Conservation (phyloP, 1,284 basidiomycete genomes). For the Trametes polyzona region DNA sequence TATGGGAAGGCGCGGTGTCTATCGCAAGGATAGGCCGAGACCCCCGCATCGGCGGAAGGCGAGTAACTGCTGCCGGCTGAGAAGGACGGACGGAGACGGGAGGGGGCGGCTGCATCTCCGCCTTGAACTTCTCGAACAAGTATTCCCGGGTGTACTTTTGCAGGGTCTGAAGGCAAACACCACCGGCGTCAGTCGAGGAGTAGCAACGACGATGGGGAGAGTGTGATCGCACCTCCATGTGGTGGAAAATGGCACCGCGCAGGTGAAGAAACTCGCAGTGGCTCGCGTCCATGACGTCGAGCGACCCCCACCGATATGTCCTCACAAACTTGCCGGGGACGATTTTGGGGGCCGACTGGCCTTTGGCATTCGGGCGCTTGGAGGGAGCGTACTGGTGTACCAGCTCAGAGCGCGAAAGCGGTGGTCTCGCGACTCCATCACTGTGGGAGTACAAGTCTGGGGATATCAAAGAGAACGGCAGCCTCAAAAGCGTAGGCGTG, state of each 20-base stretch:
- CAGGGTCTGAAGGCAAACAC: conserved; percentile 55
- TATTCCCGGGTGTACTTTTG: conserved; percentile 84
- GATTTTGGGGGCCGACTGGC: conserved; percentile 46
- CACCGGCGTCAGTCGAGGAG: conserved; percentile 15
- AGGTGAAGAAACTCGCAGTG: conserved; percentile 81
- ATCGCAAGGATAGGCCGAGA: conserved; percentile 72
- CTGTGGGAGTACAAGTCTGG: conserved; percentile 80
- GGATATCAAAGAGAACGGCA: conserved; percentile 80
- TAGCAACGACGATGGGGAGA: conserved; percentile 13
- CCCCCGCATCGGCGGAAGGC: conserved; percentile 47
- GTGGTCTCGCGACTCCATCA: conserved; percentile 65
- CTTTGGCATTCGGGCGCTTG: conserved; percentile 39
- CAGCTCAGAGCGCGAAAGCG: conserved; percentile 65
- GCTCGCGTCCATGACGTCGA: conserved; percentile 75
- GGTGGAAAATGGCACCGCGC: conserved; percentile 76
- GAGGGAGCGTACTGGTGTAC: conserved; percentile 70
- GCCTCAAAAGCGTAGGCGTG: conserved; percentile 57
- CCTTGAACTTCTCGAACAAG: conserved; percentile 76
- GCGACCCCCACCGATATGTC: conserved; percentile 76
- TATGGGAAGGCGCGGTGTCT: conserved; percentile 61
- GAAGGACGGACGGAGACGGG: conserved; percentile 41
- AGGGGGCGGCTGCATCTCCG: conserved; percentile 57
- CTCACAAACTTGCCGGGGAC: conserved; percentile 65
- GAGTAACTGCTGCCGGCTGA: conserved; percentile 27
- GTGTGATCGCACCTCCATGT: conserved; percentile 71